Evolutionary conservation across 78 protist genomes (phyloP).

Genomic region (Dictyostelium capitatum): DNA sequence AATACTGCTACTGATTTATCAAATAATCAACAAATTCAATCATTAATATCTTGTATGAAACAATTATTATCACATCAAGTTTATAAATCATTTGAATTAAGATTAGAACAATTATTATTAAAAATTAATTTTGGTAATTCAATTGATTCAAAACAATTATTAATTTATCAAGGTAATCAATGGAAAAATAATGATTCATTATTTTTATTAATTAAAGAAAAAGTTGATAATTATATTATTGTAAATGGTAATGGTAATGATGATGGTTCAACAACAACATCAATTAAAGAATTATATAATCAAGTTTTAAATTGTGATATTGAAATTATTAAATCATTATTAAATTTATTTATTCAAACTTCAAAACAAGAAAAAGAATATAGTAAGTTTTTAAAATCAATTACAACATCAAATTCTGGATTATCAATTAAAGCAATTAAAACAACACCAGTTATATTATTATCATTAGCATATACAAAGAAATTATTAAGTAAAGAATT

Average conservation of each 20-base stretch:
- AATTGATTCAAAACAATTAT: background rate
- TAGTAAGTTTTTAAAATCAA: background rate
- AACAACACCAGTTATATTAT: conserved; percentile 6
- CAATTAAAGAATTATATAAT: background rate
- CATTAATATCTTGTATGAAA: conserved; percentile 17
- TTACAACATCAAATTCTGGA: background rate
- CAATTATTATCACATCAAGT: conserved; percentile 9
- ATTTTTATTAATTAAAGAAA: conserved; percentile 33
- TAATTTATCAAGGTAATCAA: conserved; percentile 63
- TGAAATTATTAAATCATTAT: conserved; percentile 7
- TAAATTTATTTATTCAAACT: background rate
- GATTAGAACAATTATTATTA: background rate
- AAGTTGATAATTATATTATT: background rate
- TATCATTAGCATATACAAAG: conserved; percentile 9
- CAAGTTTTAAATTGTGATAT: background rate
- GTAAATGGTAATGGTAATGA: background rate
- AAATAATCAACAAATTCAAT: background rate
- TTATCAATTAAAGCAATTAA: background rate
- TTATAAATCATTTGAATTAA: conserved; percentile 16
- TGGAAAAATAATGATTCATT: conserved; percentile 73
- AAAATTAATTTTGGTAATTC: background rate
- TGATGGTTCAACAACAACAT: background rate
- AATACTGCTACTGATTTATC: background rate
- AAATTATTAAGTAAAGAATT: conserved; percentile 32
- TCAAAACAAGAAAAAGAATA: conserved; percentile 16